Conservation (phyloP, 257 asterid genomes). For the Buddleja alternifolia region DNA sequence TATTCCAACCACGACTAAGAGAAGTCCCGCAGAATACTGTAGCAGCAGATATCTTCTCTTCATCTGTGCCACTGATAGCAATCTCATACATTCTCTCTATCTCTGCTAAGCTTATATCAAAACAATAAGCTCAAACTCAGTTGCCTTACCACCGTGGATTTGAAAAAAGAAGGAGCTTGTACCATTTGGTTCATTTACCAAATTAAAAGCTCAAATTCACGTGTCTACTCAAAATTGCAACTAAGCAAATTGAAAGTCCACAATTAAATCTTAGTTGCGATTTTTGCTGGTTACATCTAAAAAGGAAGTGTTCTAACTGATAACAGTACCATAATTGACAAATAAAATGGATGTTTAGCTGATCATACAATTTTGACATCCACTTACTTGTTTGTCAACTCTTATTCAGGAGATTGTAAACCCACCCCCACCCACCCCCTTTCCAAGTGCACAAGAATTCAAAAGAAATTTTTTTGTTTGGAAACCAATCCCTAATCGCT, state of each 20-base stretch:
- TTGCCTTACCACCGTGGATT: conserved; percentile 40
- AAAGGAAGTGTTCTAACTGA: conserved; percentile 27
- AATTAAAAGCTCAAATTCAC: conserved; percentile 21
- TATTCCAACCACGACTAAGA: conserved; percentile 93
- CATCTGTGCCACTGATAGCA: conserved; percentile 85
- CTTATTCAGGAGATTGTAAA: neutral
- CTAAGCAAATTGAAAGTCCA: conserved; percentile 18
- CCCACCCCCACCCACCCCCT: neutral
- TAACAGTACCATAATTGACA: conserved; percentile 13
- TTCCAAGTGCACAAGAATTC: neutral
- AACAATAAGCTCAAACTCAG: conserved; percentile 70
- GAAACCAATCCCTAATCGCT: neutral
- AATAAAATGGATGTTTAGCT: conserved; percentile 1
- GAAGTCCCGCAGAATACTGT: conserved; percentile 92
- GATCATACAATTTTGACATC: conserved; percentile 5
- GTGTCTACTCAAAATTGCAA: neutral
- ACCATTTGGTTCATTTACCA: conserved; percentile 18
- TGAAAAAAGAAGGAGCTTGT: conserved; percentile 21
- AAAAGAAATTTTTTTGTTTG: neutral
- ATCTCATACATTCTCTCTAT: conserved; percentile 90
- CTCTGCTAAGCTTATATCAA: conserved; percentile 96
- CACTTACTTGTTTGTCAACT: conserved; percentile 12
- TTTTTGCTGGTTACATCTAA: conserved; percentile 12
- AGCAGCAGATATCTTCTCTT: conserved; percentile 95
- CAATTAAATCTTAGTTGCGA: conserved; percentile 9